Percentiles rank a stretch among this genome's conserved stretches.
These are phyloP conservation scores for Rhizoclosmatium sp. DNA, from an alignment of 192 early-diverging fungal species.

Conservation along the genomic window DNA sequence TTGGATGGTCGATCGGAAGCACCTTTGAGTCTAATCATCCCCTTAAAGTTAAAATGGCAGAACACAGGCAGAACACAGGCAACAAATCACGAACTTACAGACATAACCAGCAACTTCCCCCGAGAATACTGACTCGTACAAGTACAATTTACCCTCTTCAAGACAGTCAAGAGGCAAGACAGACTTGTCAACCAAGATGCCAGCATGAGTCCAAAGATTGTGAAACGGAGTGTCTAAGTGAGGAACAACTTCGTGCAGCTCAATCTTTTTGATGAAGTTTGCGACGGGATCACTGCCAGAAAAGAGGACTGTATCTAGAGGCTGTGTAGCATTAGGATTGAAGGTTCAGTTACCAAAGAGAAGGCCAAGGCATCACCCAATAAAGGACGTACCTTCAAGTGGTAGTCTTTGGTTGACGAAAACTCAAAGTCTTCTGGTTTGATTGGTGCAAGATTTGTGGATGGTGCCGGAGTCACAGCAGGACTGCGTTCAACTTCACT, in stretches of 20 bases:
- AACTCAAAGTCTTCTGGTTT: too few species aligned
- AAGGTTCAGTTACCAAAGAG: neutral
- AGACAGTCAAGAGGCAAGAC: slow-evolving; percentile 50
- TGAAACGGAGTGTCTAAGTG: slow-evolving; percentile 7
- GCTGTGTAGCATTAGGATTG: slow-evolving; percentile 8
- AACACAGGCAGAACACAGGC: neutral
- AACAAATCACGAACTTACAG: slow-evolving; percentile 19
- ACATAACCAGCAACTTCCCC: slow-evolving; percentile 46
- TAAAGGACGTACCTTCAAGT: neutral
- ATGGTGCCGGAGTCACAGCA: neutral
- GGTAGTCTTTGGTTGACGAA: neutral
- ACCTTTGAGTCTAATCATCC: slow-evolving; percentile 30
- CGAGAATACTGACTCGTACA: slow-evolving; percentile 47
- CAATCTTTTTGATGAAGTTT: slow-evolving; percentile 47
- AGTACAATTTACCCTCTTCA: slow-evolving; percentile 44
- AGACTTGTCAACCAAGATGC: slow-evolving; percentile 44
- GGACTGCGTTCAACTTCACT: neutral
- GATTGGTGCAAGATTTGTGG: neutral
- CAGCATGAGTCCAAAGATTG: slow-evolving; percentile 48
- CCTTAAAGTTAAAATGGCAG: neutral
- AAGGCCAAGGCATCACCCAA: neutral
- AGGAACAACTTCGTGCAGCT: slow-evolving; percentile 31
- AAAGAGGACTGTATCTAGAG: slow-evolving; percentile 50
- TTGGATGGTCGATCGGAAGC: slow-evolving; percentile 34
- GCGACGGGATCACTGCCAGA: slow-evolving; percentile 45